phyloP scores from a whole-genome alignment of 495 filamentous ascomycete species.

The Daldinia decipiens region DNA sequence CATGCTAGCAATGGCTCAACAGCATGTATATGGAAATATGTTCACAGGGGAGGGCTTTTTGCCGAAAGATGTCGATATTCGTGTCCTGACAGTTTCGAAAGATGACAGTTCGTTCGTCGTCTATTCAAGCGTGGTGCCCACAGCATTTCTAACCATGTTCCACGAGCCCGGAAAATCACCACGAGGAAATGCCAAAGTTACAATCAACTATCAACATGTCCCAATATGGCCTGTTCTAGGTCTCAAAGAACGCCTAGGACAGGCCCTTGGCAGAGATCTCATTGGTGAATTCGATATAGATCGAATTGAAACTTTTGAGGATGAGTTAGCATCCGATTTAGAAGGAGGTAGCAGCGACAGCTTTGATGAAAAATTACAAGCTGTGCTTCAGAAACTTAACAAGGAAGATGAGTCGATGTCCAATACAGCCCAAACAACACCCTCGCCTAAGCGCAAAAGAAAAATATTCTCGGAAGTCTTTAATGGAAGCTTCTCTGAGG shows the following conservation, averaged over 20 bases:
- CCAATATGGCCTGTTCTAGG: conserved; percentile 59
- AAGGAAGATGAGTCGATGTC: background rate
- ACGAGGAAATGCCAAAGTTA: conserved; percentile 31
- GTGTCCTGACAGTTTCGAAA: conserved; percentile 54
- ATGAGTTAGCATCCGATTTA: background rate
- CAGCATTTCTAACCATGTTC: conserved; percentile 53
- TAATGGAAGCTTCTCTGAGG: conserved; percentile 45
- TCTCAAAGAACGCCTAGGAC: conserved; percentile 59
- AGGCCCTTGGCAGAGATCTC: conserved; percentile 55
- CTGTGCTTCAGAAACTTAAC: background rate
- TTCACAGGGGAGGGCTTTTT: conserved; percentile 25
- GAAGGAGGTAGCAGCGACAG: background rate
- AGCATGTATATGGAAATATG: conserved; percentile 50
- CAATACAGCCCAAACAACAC: background rate
- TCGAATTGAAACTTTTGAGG: conserved; percentile 52
- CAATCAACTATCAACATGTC: conserved; percentile 52
- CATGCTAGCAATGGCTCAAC: conserved; percentile 59
- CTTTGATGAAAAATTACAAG: background rate
- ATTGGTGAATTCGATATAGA: conserved; percentile 51
- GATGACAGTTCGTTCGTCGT: conserved; percentile 52
- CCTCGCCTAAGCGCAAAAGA: conserved; percentile 31
- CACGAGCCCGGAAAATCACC: conserved; percentile 50
- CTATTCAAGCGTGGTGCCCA: conserved; percentile 55
- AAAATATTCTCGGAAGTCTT: conserved; percentile 37
- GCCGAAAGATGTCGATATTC: conserved; percentile 53